Base-by-base conservation (phyloP, 2,329 filamentous ascomycete species). In the Fusarium cyanostomum region DNA sequence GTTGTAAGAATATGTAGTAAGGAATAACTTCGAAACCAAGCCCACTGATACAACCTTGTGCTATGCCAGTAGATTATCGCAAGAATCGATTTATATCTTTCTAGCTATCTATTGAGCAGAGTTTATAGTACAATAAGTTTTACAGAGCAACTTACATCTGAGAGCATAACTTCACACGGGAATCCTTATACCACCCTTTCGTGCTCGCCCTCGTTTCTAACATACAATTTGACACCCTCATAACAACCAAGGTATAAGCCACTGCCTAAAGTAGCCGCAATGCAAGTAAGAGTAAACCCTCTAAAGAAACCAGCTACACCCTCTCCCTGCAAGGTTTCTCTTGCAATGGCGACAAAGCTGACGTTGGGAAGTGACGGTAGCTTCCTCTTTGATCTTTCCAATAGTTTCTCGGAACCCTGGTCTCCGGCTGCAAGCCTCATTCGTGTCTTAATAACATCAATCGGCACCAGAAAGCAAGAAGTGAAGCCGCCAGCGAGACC, bases 361-460 rank as follows among this genome's bases (percentile, higher is more conserved):
- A 27, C 28, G 16, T 21, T 28, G 3, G 58, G 57, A 2, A 57
- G 15, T 28, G 13, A 24, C n/a, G 3, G 38, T 8, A 8, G 43
- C 8, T 45, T 61, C 12, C 41, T 34, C 15, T 27, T 49, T 5
- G 43, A 33, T 9, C 44, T 65, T 5, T 65, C 46, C 11, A 37
- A n/a, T 12, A 16, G 2, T 28, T 42, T 5, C 46, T 64, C 3
- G 62, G 16, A 0, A 30, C 31, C 7, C 53, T 50, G 0, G 13
- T 57, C 1, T 62, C 62, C 27, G 39, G 61, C 10, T 31, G 62
- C 7, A 50, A 64, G 37, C 15, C 61, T 53, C 61, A 64, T 64
- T 7, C 62, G 44, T 2, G 62, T 64, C 12, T 64, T 64, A 1
- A 64, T 49, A 0, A 64, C 62, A 7, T 64, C 62, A 7, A 64